Evolutionary conservation across 352 stramenopile species (phyloP), one percentile per base, ranked within the genome.

Genomic region (Globisporangium heterothallicum): DNA sequence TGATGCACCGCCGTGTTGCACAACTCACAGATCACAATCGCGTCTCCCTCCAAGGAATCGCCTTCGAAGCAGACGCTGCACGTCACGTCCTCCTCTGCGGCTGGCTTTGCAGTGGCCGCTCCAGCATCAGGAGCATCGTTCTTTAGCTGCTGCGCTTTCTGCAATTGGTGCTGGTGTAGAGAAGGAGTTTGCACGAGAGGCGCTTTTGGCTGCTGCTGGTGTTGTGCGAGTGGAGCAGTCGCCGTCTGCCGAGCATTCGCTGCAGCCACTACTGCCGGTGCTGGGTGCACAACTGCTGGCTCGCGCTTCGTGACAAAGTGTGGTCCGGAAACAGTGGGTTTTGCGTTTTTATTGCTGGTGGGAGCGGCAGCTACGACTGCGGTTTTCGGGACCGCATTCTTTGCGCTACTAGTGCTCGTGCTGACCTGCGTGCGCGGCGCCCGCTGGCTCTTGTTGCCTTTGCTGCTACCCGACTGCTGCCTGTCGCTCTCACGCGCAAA

Each of bases 1-100:
- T 92, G 78, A 50, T 94, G 84, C 42, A 94, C 79, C 0, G 76
- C 76, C 21, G 78, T 63, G 24, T 67, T 66, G 52, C 84, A 94
- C 4, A 80, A 59, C 21, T 90, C 83, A 58, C 83, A 94, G 55
- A 89, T 82, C 41, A 94, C 72, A 50, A 94, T 90, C 12, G 73
- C 67, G 53, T 94, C 78, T 46, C 73, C 72, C 47, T 84, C 78
- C 10, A 72, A 54, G n/a, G 81, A 92, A 36, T 89, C 78, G 21
- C 61, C 59, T 44, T 73, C 66, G 16, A 76, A 70, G 49, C 81
- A 92, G 13, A 92, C 78, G 42, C 70, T 68, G 42, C 81, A 92
- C 1, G 68, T 59, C 8, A 84, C 48, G 22, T 88, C 77, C 34
- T 83, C 71, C 14, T 83, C 71, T 2, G 63, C 53, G 1, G 59